Base-by-base conservation (phyloP, 352 stramenopile species). In the Phytophthora pisi region DNA sequence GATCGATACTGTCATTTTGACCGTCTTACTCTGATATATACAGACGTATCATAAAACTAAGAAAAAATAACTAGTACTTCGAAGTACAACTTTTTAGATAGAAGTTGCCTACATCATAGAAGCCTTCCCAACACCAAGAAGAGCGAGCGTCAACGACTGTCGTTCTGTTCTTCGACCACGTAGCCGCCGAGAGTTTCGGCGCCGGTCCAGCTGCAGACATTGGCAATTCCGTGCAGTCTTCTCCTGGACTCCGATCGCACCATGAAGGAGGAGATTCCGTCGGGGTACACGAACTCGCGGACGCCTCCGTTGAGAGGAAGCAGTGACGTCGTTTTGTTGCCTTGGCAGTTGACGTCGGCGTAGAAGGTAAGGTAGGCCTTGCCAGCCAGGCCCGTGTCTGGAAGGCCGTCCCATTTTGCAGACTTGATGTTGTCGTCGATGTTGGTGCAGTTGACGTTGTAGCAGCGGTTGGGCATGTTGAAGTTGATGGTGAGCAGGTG, bases 301-400 rank as follows among this genome's bases (percentile, higher is more conserved):
- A 71, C 45, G 6, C 64, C 57, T 11, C 57, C 57, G 23, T 54
- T 54, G 16, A 67, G 45, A 11, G 57, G 64, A 11, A 67, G 57
- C 31, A 30, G 24, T 1, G 26, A 13, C 1, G 57, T 46, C 13
- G 51, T 38, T 15, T 47, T 38, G 5, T 31, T 57, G 20, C 68
- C 56, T 0, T 36, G 6, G 36, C 68, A 75, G 46, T 69, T 50
- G 8, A 15, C 16, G 47, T 60, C 64, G 1, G 53, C 47, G 36
- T 72, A 72, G 51, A 76, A 75, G n/a, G 45, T 68, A 20, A 75
- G 64, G 43, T 59, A 72, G 15, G 63, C 63, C n/a, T 57, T 64
- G 0, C 56, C 62, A 3, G 30, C 55, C 20, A 38, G 31, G 8
- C 40, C 64, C 6, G 64, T 66, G 8, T 15, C 61, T 18, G 63